phyloP scores from a whole-genome alignment of 2,329 filamentous ascomycete genomes.

The Trichoderma sp. region DNA sequence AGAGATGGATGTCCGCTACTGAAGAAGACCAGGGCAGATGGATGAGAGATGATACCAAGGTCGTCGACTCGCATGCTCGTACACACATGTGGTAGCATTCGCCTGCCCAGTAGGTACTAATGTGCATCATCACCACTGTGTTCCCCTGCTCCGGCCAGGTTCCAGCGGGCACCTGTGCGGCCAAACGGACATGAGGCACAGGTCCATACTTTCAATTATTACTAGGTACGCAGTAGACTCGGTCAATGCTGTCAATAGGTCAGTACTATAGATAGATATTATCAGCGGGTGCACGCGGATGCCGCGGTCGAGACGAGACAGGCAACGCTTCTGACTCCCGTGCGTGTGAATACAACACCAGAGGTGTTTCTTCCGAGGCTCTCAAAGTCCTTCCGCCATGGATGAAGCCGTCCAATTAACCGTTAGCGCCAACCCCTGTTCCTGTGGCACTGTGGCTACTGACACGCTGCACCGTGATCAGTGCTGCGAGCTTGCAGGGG shows the following conservation, averaged over 20 bases:
- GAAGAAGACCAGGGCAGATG: background rate
- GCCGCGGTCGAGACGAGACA: background rate
- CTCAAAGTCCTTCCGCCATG: background rate
- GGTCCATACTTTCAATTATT: background rate
- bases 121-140: background rate
- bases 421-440: slow-evolving; percentile 17
- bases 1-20: background rate
- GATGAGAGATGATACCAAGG: background rate
- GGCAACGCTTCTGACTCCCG: background rate
- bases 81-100: slow-evolving; percentile 2
- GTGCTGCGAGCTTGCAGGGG: slow-evolving; percentile 14
- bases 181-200: background rate
- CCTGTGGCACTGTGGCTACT: slow-evolving; percentile 8
- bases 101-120: background rate
- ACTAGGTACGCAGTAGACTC: background rate
- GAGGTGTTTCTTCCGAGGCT: background rate
- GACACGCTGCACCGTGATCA: slow-evolving; percentile 7
- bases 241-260: background rate
- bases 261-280: background rate
- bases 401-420: slow-evolving; percentile 10
- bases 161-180: background rate
- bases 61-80: slow-evolving; percentile 6
- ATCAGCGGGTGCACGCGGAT: background rate
- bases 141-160: background rate
- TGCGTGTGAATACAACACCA: background rate